These are phyloP conservation scores for Dryadomyces quercivorus DNA, from an alignment of 2,329 filamentous ascomycete species.

Conservation along the genomic window DNA sequence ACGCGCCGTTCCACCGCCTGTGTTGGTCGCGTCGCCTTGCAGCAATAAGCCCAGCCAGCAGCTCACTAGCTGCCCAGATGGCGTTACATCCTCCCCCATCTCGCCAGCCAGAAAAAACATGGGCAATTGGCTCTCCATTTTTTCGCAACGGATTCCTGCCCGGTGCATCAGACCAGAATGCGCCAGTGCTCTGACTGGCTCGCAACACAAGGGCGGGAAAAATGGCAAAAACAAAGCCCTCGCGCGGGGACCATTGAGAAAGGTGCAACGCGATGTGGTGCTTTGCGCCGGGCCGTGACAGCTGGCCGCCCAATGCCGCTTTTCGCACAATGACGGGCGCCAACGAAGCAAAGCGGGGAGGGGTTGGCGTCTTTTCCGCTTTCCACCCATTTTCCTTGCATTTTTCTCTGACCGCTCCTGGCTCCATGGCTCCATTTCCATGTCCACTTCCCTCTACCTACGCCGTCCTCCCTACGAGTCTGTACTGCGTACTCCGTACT, in stretches of 20 bases:
- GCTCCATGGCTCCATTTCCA: no score
- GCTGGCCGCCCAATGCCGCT: constrained; percentile 7
- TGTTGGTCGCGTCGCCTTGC: background rate
- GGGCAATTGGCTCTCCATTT: background rate
- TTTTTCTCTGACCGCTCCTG: background rate
- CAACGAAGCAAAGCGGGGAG: background rate
- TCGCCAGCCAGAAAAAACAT: background rate
- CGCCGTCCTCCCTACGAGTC: no score
- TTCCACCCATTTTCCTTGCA: background rate
- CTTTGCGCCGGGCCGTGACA: constrained; percentile 10
- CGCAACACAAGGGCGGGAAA: background rate
- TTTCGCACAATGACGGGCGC: constrained; percentile 1
- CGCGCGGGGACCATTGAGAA: background rate
- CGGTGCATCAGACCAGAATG: constrained; percentile 3
- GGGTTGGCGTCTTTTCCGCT: background rate
- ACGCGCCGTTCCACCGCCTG: no score
- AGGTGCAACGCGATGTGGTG: background rate
- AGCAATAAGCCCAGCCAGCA: background rate
- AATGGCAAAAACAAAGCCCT: background rate
- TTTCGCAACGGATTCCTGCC: background rate
- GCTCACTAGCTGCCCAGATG: background rate
- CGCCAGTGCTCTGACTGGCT: constrained; percentile 5
- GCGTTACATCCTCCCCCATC: background rate
- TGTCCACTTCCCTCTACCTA: background rate
- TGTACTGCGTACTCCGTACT: no score